phyloP scores from a whole-genome alignment of 164 flowering plant genomes.

The Chimonanthus salicifolius region DNA sequence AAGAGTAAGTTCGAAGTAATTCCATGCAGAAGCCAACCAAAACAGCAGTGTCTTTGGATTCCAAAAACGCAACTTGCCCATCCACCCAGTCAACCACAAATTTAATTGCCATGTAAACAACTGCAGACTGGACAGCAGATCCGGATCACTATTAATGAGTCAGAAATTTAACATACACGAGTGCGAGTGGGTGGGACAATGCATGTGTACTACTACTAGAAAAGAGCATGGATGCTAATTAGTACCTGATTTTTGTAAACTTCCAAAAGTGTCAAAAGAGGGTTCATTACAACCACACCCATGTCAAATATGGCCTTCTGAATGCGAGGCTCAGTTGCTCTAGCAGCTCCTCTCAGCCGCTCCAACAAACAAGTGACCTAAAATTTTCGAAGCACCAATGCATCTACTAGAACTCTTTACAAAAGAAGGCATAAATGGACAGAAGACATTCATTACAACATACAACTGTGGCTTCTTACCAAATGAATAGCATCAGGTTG shows the following conservation, averaged over 20 bases:
- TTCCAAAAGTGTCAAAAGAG: slow-evolving; percentile 62
- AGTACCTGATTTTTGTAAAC: slow-evolving; percentile 87
- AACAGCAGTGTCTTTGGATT: slow-evolving; percentile 64
- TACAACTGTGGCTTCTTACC: slow-evolving; percentile 33
- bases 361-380: slow-evolving; percentile 89
- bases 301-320: slow-evolving; percentile 83
- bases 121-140: slow-evolving; percentile 66
- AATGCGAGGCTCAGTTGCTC: slow-evolving; percentile 78
- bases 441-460: not conserved
- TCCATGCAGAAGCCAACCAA: slow-evolving; percentile 79
- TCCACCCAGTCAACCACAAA: slow-evolving; percentile 94
- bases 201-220: not conserved
- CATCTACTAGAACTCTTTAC: slow-evolving; percentile 1
- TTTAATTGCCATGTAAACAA: slow-evolving; percentile 75
- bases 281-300: slow-evolving; percentile 64
- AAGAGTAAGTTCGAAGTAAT: slow-evolving; percentile 83
- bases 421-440: not conserved
- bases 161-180: not conserved
- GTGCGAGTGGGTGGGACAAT: not conserved
- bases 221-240: not conserved
- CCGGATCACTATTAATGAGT: slow-evolving; percentile 18
- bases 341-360: slow-evolving; percentile 88
- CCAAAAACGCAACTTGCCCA: slow-evolving; percentile 81
- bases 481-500: slow-evolving; percentile 66
- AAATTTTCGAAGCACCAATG: slow-evolving; percentile 2